A percentile compares a stretch with the other conserved stretches of the same genome.
phyloP scores from a whole-genome alignment of 768 basidiomycete genomes.

The Hericium coralloides region DNA sequence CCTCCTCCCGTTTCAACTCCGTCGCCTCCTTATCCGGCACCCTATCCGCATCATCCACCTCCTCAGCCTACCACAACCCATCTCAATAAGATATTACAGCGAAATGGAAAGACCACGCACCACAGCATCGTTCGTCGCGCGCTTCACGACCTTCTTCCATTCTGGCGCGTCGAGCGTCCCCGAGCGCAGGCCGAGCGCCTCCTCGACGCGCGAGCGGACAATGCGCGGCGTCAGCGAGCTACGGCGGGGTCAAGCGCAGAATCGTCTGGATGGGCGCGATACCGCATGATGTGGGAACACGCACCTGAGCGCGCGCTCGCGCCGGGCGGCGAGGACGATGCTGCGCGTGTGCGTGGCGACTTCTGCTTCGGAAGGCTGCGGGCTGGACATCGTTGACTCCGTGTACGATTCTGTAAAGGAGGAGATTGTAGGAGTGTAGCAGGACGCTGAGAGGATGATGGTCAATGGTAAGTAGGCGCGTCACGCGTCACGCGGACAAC shows the following conservation, averaged over 20 bases:
- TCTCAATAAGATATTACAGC: background rate
- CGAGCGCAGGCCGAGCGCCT: conserved; percentile 31
- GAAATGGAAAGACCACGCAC: conserved; percentile 17
- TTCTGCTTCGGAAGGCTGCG: background rate
- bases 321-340: background rate
- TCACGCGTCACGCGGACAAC: background rate
- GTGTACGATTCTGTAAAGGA: too few relatives aligned
- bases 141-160: conserved; percentile 41
- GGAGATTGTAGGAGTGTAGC: too few relatives aligned
- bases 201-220: conserved; percentile 43
- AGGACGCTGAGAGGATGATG: too few relatives aligned
- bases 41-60: background rate
- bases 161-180: conserved; percentile 34
- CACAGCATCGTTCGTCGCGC: conserved; percentile 29
- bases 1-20: background rate
- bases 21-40: background rate
- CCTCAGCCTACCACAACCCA: background rate
- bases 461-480: background rate
- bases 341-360: background rate
- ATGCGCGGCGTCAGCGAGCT: conserved; percentile 41
- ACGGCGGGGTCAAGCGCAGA: background rate
- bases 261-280: too few relatives aligned
- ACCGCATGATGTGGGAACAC: background rate
- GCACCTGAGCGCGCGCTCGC: background rate
- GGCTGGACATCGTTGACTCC: too few relatives aligned